Evolutionary conservation across 352 stramenopile genomes (phyloP).

Genomic region (Phytophthora litchii): DNA sequence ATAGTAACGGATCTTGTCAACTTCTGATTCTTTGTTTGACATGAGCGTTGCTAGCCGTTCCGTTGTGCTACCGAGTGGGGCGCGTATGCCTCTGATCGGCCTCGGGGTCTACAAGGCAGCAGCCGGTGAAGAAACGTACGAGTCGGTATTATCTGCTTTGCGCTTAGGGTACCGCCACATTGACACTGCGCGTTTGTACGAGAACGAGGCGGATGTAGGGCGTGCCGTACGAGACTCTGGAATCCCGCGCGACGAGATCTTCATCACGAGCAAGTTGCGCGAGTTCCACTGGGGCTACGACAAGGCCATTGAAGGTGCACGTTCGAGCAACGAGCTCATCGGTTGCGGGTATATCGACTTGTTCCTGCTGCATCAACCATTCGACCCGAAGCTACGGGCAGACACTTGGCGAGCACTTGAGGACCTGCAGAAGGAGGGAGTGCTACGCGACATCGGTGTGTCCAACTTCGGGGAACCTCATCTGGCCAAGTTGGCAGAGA

Average conservation of each 20-base stretch:
- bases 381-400: slow-evolving; percentile 43
- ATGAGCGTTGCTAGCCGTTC: slow-evolving; percentile 25
- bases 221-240: slow-evolving; percentile 61
- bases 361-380: slow-evolving; percentile 73
- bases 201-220: slow-evolving; percentile 85
- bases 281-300: slow-evolving; percentile 74
- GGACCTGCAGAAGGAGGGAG: slow-evolving; percentile 46
- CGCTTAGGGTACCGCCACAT: slow-evolving; percentile 83
- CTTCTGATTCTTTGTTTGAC: slow-evolving; percentile 2
- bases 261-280: slow-evolving; percentile 80
- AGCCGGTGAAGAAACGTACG: slow-evolving; percentile 39
- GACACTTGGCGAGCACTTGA: slow-evolving; percentile 51
- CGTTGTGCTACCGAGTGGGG: slow-evolving; percentile 39
- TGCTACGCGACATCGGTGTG: slow-evolving; percentile 82
- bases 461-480: slow-evolving; percentile 85
- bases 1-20: slow-evolving; percentile 1
- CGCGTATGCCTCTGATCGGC: slow-evolving; percentile 46
- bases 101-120: slow-evolving; percentile 53
- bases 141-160: slow-evolving; percentile 46
- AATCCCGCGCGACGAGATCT: slow-evolving; percentile 67
- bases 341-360: slow-evolving; percentile 80
- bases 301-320: slow-evolving; percentile 53
- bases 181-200: slow-evolving; percentile 84
- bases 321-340: slow-evolving; percentile 60
- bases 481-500: slow-evolving; percentile 68